These are phyloP conservation scores for Penicillium sp. DNA, from an alignment of 2,329 filamentous ascomycete genomes.

Conservation along the genomic window DNA sequence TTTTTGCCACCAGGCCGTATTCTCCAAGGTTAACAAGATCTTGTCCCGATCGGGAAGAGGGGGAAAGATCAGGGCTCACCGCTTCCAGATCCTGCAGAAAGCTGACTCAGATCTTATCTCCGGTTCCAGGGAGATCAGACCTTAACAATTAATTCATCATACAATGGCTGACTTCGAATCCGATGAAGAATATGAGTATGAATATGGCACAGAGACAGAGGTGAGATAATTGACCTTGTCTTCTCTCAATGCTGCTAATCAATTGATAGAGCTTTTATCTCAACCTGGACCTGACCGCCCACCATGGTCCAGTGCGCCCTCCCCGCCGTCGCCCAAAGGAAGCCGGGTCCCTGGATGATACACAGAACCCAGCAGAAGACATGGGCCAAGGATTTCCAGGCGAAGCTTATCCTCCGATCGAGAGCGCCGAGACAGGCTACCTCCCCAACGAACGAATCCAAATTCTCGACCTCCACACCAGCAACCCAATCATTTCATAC, in stretches of 20 bases:
- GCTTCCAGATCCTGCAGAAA: neutral
- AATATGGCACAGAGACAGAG: slow-evolving; percentile 49
- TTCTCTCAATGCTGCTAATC: slow-evolving; percentile 6
- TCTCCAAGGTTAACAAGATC: neutral
- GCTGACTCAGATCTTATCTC: slow-evolving; percentile 12
- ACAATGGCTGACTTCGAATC: slow-evolving; percentile 30
- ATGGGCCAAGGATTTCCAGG: neutral
- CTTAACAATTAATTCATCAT: slow-evolving; percentile 2
- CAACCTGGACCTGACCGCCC: slow-evolving; percentile 49
- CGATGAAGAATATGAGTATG: slow-evolving; percentile 52
- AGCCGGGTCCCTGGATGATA: slow-evolving; percentile 7
- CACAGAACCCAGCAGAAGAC: neutral
- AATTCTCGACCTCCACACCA: slow-evolving; percentile 70
- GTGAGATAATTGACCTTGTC: slow-evolving; percentile 24
- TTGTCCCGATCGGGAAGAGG: neutral
- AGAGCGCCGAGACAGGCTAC: slow-evolving; percentile 28
- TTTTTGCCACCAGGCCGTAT: neutral
- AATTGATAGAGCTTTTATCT: slow-evolving; percentile 48
- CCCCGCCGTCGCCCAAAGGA: slow-evolving; percentile 24
- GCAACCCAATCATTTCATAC: slow-evolving; percentile 70
- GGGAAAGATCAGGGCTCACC: neutral
- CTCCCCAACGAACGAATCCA: slow-evolving; percentile 49
- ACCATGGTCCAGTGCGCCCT: slow-evolving; percentile 32
- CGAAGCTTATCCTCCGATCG: slow-evolving; percentile 32
- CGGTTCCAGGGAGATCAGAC: neutral